Evolutionary conservation across 1,284 basidiomycete species (phyloP).

Genomic region (Cystobasidium slooffiae): DNA sequence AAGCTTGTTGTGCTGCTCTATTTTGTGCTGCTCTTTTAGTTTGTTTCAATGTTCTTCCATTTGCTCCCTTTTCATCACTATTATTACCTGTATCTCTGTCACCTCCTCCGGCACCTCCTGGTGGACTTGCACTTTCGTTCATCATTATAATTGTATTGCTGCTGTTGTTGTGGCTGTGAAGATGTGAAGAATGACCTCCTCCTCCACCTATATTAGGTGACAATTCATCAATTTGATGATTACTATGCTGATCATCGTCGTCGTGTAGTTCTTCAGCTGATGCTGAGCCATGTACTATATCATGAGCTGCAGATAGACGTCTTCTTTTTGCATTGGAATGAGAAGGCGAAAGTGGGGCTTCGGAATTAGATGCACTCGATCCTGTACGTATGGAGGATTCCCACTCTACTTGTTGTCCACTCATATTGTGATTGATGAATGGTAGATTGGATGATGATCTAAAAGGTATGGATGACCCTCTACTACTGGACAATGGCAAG

Average conservation of each 20-base stretch:
- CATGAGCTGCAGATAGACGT: constrained; percentile 4
- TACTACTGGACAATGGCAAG: constrained; percentile 1
- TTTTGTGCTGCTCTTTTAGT: constrained; percentile 46
- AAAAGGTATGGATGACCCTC: background rate
- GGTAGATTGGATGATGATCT: background rate
- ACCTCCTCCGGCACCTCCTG: constrained; percentile 5
- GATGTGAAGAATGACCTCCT: too few relatives aligned
- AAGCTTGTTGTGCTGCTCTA: constrained; percentile 45
- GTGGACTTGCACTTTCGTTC: background rate
- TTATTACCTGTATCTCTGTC: background rate
- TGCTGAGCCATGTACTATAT: background rate
- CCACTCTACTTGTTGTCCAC: background rate
- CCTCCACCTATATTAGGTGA: background rate
- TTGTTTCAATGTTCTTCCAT: constrained; percentile 39
- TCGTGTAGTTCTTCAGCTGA: constrained; percentile 5
- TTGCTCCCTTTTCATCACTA: constrained; percentile 30
- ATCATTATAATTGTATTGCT: too few relatives aligned
- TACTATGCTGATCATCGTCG: background rate
- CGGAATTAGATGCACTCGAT: constrained; percentile 17
- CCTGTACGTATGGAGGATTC: constrained; percentile 7
- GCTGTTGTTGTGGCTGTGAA: too few relatives aligned
- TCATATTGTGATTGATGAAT: background rate
- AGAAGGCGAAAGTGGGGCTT: constrained; percentile 1
- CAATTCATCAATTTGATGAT: constrained; percentile 5
- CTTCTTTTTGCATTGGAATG: constrained; percentile 1